Conservation (phyloP, 2,329 filamentous ascomycete genomes). For the Calonectria pauciramosa region DNA sequence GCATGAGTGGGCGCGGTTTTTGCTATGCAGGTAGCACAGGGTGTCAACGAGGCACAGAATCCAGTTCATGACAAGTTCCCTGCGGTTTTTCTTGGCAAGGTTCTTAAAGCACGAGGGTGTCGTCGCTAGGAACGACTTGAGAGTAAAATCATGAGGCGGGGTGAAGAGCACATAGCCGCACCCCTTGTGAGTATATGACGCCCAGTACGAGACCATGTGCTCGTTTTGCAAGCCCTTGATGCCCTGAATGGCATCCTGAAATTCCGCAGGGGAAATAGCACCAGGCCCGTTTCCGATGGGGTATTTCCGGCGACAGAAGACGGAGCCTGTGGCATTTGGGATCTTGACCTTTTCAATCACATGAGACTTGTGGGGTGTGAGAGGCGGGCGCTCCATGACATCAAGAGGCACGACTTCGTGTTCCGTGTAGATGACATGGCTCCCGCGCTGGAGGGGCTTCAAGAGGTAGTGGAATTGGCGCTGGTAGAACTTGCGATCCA, state of each 20-base stretch:
- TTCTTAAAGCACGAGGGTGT: conserved; percentile 74
- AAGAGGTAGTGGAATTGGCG: conserved; percentile 81
- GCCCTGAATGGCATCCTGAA: conserved; percentile 71
- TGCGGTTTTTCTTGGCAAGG: conserved; percentile 70
- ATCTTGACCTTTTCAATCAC: conserved; percentile 72
- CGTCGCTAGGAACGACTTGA: conserved; percentile 76
- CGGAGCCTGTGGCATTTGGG: conserved; percentile 69
- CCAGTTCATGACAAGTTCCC: conserved; percentile 77
- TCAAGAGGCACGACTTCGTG: conserved; percentile 80
- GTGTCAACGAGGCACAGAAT: conserved; percentile 80
- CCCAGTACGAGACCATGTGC: conserved; percentile 79
- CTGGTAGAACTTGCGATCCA: conserved; percentile 78
- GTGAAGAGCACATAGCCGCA: conserved; percentile 76
- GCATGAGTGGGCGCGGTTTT: conserved; percentile 74
- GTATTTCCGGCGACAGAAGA: conserved; percentile 71
- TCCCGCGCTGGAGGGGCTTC: conserved; percentile 70
- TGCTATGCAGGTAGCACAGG: conserved; percentile 75
- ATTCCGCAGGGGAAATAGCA: conserved; percentile 64
- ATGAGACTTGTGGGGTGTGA: conserved; percentile 52
- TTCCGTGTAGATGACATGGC: conserved; percentile 74
- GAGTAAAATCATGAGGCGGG: conserved; percentile 75
- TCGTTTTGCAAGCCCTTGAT: conserved; percentile 73
- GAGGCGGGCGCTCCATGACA: conserved; percentile 70
- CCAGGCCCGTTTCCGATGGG: conserved; percentile 61
- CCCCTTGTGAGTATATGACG: conserved; percentile 76